Evolutionary conservation across 805 yeast genomes (phyloP).

Genomic region (Debaryomyces tyrocola): DNA sequence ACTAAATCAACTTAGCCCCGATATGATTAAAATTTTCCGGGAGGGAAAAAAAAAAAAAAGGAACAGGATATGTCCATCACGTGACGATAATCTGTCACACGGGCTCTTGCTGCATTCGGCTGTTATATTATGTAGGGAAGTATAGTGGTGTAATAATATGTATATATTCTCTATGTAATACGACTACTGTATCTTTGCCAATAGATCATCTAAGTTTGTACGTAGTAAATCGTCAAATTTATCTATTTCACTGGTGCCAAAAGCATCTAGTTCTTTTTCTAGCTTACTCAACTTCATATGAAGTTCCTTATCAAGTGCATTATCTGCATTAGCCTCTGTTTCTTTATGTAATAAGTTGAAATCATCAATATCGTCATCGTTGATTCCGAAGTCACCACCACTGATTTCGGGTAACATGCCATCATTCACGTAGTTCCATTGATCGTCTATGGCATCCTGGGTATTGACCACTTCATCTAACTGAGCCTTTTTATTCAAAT

Average conservation of each 20-base stretch:
- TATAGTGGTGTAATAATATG: too few species aligned
- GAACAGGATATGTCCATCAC: background rate
- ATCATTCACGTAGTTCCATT: constrained; percentile 48
- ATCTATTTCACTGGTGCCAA: constrained; percentile 32
- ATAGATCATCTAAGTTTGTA: background rate
- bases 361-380: constrained; percentile 43
- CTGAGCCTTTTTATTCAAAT: constrained; percentile 23
- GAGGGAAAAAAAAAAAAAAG: background rate
- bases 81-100: background rate
- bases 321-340: background rate
- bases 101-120: too few species aligned
- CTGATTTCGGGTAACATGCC: constrained; percentile 23
- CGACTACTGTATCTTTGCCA: too few species aligned
- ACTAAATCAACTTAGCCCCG: background rate
- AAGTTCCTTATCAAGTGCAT: constrained; percentile 8
- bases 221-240: constrained; percentile 18
- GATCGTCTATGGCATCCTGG: constrained; percentile 25
- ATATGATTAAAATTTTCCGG: background rate
- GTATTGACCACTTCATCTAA: constrained; percentile 2
- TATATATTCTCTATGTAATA: too few species aligned
- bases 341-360: constrained; percentile 24
- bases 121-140: too few species aligned
- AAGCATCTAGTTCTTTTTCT: constrained; percentile 9
- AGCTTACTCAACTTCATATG: constrained; percentile 11
- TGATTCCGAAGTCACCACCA: constrained; percentile 37